Percentiles rank a stretch among this genome's conserved stretches.
Evolutionary conservation across 805 yeast species (phyloP).

Genomic region (Candida railenensis): DNA sequence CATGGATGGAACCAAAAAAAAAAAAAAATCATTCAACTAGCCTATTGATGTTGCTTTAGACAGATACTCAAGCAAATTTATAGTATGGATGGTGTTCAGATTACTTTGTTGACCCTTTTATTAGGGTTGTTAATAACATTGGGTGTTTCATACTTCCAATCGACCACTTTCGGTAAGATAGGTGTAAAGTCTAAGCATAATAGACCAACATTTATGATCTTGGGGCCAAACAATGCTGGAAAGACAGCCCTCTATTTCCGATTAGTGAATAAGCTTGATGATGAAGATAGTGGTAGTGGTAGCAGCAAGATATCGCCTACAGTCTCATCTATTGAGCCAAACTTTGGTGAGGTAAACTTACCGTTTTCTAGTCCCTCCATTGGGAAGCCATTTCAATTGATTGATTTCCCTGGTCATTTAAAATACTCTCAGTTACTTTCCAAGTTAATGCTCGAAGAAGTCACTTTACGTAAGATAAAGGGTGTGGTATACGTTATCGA

Average conservation of each 20-base stretch:
- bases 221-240: slow-evolving; percentile 66
- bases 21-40: background rate
- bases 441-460: slow-evolving; percentile 44
- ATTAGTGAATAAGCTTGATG: slow-evolving; percentile 14
- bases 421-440: slow-evolving; percentile 64
- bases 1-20: background rate
- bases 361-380: slow-evolving; percentile 36
- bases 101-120: slow-evolving; percentile 21
- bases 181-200: slow-evolving; percentile 16
- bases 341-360: slow-evolving; percentile 23
- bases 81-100: slow-evolving; percentile 29
- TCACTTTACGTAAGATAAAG: slow-evolving; percentile 41
- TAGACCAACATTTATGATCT: slow-evolving; percentile 58
- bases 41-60: no score
- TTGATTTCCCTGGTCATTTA: slow-evolving; percentile 88
- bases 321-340: slow-evolving; percentile 40
- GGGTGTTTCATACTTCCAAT: slow-evolving; percentile 23
- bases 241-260: slow-evolving; percentile 58
- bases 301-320: slow-evolving; percentile 18
- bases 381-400: slow-evolving; percentile 45
- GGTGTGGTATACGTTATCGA: slow-evolving; percentile 83
- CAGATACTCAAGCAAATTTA: background rate
- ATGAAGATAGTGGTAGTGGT: slow-evolving; percentile 6
- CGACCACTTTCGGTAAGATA: slow-evolving; percentile 11
- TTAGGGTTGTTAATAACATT: slow-evolving; percentile 26